Conservation (phyloP, 768 basidiomycete species). For the Cantharellus anzutake region DNA sequence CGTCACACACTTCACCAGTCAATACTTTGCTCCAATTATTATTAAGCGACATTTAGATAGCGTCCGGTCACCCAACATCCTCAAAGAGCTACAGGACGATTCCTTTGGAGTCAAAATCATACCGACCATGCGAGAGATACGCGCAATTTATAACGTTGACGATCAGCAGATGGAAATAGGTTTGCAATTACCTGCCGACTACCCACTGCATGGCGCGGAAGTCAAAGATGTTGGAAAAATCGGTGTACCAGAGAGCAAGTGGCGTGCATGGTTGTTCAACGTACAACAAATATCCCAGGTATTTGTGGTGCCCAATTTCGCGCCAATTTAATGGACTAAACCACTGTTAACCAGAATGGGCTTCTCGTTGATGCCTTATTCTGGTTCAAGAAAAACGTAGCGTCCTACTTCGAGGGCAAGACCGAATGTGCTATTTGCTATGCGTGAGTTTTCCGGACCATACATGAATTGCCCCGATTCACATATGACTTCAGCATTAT, state of each 20-base stretch:
- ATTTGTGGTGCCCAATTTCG: conserved; percentile 13
- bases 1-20: conserved; percentile 59
- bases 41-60: conserved; percentile 66
- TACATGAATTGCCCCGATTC: conserved; percentile 4
- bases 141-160: conserved; percentile 71
- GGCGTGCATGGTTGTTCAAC: conserved; percentile 86
- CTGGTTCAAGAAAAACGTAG: conserved; percentile 87
- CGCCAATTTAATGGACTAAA: background rate
- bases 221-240: conserved; percentile 69
- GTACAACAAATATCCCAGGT: conserved; percentile 85
- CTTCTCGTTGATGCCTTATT: conserved; percentile 72
- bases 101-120: conserved; percentile 66
- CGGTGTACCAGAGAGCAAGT: conserved; percentile 75
- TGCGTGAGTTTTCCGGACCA: conserved; percentile 33
- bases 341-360: conserved; percentile 42
- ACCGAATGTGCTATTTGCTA: conserved; percentile 96
- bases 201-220: conserved; percentile 76
- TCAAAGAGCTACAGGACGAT: conserved; percentile 49
- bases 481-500: conserved; percentile 45
- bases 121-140: conserved; percentile 55
- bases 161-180: conserved; percentile 85
- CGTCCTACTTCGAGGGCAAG: conserved; percentile 84
- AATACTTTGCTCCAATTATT: conserved; percentile 77
- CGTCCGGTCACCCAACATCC: conserved; percentile 35
- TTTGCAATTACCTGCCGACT: conserved; percentile 71